phyloP scores from a whole-genome alignment of 306 rosid species.

The Betula pendula region DNA sequence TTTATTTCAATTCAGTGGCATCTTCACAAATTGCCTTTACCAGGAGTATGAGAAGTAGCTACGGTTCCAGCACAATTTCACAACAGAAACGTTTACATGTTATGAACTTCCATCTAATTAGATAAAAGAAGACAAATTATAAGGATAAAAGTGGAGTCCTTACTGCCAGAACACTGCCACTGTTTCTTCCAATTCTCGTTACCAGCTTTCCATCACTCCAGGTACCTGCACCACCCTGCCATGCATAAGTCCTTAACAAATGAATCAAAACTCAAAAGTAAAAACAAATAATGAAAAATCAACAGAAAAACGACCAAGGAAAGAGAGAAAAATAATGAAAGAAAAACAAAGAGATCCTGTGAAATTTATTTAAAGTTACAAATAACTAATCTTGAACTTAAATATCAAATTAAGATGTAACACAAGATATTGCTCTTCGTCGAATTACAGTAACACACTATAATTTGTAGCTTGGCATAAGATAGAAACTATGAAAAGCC shows the following conservation, averaged over 20 bases:
- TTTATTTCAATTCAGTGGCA: not conserved
- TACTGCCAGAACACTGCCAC: conserved; percentile 88
- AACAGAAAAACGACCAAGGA: conserved; percentile 8
- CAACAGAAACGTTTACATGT: not conserved
- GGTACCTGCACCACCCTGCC: conserved; percentile 99
- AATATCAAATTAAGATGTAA: not conserved
- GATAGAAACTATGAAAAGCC: not conserved
- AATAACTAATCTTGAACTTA: not conserved
- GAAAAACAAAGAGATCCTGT: not conserved
- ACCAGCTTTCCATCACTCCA: conserved; percentile 99
- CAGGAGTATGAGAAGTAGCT: not conserved
- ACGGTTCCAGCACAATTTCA: not conserved
- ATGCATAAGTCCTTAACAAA: conserved; percentile 82
- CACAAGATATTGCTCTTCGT: not conserved
- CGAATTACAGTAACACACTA: not conserved
- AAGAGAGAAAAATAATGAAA: not conserved
- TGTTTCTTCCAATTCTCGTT: conserved; percentile 93
- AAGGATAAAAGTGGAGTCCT: conserved; percentile 24
- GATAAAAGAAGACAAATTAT: not conserved
- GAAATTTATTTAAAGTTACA: not conserved
- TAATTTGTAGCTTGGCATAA: not conserved
- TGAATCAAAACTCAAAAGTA: conserved; percentile 36
- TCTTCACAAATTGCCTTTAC: not conserved
- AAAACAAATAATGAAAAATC: conserved; percentile 18
- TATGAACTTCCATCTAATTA: not conserved